Conservation (phyloP, 2,329 filamentous ascomycete genomes). For the Neonectria sp. region DNA sequence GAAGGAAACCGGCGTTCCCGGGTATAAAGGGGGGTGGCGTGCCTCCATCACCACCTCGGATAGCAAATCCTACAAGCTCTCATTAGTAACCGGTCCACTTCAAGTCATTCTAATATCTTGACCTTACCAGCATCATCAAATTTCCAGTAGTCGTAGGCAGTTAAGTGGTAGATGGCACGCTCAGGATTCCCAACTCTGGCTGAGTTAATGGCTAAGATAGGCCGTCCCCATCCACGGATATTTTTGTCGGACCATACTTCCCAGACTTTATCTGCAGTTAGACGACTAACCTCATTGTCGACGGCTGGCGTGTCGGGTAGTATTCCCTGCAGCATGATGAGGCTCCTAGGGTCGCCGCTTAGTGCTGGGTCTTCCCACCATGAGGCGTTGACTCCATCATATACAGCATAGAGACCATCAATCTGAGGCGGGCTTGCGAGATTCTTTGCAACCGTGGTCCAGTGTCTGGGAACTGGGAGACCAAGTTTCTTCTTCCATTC, state of each 20-base stretch:
- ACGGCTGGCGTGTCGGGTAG: slow-evolving; percentile 58
- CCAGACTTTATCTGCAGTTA: slow-evolving; percentile 57
- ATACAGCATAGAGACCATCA: slow-evolving; percentile 67
- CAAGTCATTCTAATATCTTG: too few species aligned
- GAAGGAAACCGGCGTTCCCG: slow-evolving; percentile 55
- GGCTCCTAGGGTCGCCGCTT: slow-evolving; percentile 60
- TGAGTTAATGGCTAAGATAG: slow-evolving; percentile 62
- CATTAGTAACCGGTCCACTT: neutral
- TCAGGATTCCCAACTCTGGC: slow-evolving; percentile 59
- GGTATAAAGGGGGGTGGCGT: slow-evolving; percentile 54
- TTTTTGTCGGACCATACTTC: slow-evolving; percentile 59
- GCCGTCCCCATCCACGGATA: slow-evolving; percentile 63
- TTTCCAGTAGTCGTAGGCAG: slow-evolving; percentile 58
- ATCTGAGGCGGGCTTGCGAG: slow-evolving; percentile 67
- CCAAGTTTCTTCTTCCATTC: slow-evolving; percentile 66
- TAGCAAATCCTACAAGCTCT: slow-evolving; percentile 42
- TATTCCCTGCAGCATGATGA: slow-evolving; percentile 62
- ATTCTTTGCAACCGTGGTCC: slow-evolving; percentile 65
- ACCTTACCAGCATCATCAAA: slow-evolving; percentile 57
- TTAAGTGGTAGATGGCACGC: slow-evolving; percentile 58
- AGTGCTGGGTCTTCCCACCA: slow-evolving; percentile 59
- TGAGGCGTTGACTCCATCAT: slow-evolving; percentile 64
- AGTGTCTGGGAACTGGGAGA: slow-evolving; percentile 59
- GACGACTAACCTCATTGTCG: slow-evolving; percentile 52
- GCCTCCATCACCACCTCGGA: slow-evolving; percentile 49